Conservation (phyloP, 805 yeast species). For the Suhomyces faveliae region DNA sequence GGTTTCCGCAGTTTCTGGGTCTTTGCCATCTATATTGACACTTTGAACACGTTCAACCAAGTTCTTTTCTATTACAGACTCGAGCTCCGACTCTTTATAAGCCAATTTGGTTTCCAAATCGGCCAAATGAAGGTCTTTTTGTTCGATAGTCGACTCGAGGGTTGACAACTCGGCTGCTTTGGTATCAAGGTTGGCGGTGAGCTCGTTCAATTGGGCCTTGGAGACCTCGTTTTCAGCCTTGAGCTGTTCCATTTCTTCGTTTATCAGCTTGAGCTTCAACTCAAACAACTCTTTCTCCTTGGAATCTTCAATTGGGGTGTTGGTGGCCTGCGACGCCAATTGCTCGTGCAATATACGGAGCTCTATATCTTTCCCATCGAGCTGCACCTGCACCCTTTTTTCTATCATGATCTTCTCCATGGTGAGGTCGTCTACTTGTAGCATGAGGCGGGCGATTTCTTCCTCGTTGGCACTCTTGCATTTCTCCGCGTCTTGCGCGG, state of each 20-base stretch:
- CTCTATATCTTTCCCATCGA: slow-evolving; percentile 13
- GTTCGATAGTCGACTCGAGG: neutral
- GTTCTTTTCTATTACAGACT: slow-evolving; percentile 11
- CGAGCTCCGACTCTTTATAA: slow-evolving; percentile 11
- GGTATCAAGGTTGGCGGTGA: neutral
- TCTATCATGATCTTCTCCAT: slow-evolving; percentile 15
- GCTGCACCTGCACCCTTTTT: slow-evolving; percentile 13
- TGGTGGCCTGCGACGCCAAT: slow-evolving; percentile 2
- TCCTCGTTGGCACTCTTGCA: slow-evolving; percentile 5
- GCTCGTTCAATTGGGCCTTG: neutral
- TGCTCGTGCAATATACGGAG: slow-evolving; percentile 10
- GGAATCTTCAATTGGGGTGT: slow-evolving; percentile 1
- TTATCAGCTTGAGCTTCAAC: slow-evolving; percentile 8
- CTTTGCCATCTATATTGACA: slow-evolving; percentile 7
- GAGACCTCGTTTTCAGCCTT: neutral
- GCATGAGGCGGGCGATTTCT: slow-evolving; percentile 9
- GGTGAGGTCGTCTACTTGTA: slow-evolving; percentile 12
- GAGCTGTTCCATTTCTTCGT: slow-evolving; percentile 9
- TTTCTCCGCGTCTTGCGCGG: neutral
- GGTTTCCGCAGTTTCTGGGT: neutral
- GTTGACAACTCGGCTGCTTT: neutral
- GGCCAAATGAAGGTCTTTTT: slow-evolving; percentile 10
- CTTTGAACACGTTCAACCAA: slow-evolving; percentile 10
- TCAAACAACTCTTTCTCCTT: slow-evolving; percentile 11
- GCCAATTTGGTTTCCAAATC: slow-evolving; percentile 11